Percentiles rank a stretch among this genome's conserved stretches.
These are phyloP conservation scores for Monosporascus sp. DNA, from an alignment of 2,329 filamentous ascomycete genomes.

Conservation along the genomic window DNA sequence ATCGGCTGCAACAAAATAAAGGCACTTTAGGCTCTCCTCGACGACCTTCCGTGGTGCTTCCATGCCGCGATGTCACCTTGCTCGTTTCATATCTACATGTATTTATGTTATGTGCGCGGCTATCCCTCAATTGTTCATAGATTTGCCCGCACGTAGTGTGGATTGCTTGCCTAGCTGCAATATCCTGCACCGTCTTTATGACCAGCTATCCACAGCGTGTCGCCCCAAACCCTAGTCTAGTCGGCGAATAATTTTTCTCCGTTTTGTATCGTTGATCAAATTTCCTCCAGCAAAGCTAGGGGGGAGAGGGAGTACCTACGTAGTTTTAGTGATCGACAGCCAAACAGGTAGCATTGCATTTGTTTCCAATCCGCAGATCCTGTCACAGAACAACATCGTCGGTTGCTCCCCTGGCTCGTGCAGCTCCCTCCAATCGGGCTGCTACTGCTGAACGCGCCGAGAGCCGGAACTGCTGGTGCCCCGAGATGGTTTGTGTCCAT, in stretches of 20 bases:
- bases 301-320: too few species aligned
- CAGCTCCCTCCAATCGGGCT: neutral
- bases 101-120: neutral
- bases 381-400: slow-evolving; percentile 20
- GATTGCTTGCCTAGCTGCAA: too few species aligned
- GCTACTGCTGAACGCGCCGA: neutral
- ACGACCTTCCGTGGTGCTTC: neutral
- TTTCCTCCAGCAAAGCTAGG: neutral
- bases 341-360: slow-evolving; percentile 15
- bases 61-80: neutral
- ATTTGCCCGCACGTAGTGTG: too few species aligned
- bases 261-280: too few species aligned
- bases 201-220: neutral
- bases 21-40: neutral
- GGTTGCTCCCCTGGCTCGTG: neutral
- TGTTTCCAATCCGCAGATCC: slow-evolving; percentile 30
- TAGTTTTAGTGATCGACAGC: slow-evolving; percentile 9
- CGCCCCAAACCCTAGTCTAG: neutral
- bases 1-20: neutral
- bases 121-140: neutral
- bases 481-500: too few species aligned
- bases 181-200: neutral
- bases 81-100: neutral
- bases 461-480: too few species aligned
- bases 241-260: neutral